Percentiles rank a stretch among this genome's conserved stretches.
These are phyloP conservation scores for Entonaema liquescens DNA, from an alignment of 495 filamentous ascomycete genomes.

Conservation along the genomic window DNA sequence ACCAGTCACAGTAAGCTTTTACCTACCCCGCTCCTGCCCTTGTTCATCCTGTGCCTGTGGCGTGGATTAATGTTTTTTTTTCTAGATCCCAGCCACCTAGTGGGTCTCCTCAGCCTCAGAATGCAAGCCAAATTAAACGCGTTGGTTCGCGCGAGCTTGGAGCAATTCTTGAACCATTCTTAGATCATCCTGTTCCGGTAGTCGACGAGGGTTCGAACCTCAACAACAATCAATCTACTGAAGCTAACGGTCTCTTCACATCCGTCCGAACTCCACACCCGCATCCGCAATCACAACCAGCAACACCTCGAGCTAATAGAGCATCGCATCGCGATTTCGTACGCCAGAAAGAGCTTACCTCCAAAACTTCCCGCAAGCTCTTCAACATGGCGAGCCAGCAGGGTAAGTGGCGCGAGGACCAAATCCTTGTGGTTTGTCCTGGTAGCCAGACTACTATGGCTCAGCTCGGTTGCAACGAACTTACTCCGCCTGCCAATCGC, in stretches of 20 bases:
- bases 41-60: background rate
- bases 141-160: constrained; percentile 6
- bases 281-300: background rate
- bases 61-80: constrained; percentile 15
- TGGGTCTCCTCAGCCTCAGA: background rate
- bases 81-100: constrained; percentile 13
- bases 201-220: background rate
- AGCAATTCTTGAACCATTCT: constrained; percentile 4
- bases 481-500: constrained; percentile 82
- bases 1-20: background rate
- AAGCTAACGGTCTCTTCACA: background rate
- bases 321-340: constrained; percentile 11
- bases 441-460: constrained; percentile 93
- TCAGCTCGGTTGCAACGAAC: constrained; percentile 91
- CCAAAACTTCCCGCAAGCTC: background rate
- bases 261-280: background rate
- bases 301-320: constrained; percentile 18
- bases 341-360: background rate
- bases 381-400: constrained; percentile 56
- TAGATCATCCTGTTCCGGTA: background rate
- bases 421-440: constrained; percentile 81
- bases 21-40: background rate
- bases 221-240: background rate
- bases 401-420: constrained; percentile 64
- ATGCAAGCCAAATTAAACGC: background rate